Evolutionary conservation across 768 basidiomycete genomes (phyloP).

Genomic region (Xerocomus brunneocitrinus): DNA sequence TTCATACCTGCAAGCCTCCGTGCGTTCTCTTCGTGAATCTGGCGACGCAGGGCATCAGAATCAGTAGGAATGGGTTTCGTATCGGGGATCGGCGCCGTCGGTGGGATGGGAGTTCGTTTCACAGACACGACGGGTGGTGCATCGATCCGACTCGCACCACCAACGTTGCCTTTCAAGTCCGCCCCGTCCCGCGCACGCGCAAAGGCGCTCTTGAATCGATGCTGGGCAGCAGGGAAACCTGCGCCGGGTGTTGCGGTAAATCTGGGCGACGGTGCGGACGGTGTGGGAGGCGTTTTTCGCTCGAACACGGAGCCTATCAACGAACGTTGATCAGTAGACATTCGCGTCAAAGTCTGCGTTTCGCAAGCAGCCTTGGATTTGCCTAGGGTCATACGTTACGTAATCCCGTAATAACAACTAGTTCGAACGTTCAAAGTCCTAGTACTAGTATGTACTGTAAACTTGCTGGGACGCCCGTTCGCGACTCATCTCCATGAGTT

Average conservation of each 20-base stretch:
- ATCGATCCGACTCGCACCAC: constrained; percentile 6
- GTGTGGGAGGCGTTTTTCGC: constrained; percentile 30
- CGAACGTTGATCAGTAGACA: constrained; percentile 23
- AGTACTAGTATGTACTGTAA: too few species aligned
- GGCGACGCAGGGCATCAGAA: constrained; percentile 42
- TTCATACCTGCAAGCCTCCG: constrained; percentile 61
- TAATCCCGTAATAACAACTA: constrained; percentile 4
- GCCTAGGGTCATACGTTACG: constrained; percentile 2
- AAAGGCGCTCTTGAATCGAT: constrained; percentile 63
- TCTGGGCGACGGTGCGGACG: constrained; percentile 21
- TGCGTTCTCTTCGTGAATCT: constrained; percentile 66
- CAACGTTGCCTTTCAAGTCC: constrained; percentile 15
- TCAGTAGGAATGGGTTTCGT: constrained; percentile 18
- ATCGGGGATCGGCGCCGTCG: constrained; percentile 9
- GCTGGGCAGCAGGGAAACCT: constrained; percentile 62
- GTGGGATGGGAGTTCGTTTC: constrained; percentile 5
- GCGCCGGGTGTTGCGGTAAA: constrained; percentile 25
- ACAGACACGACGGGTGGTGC: constrained; percentile 30
- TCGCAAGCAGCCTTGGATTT: too few species aligned
- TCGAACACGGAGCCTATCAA: constrained; percentile 47
- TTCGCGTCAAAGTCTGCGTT: not conserved
- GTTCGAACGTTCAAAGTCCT: too few species aligned
- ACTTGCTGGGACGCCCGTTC: too few species aligned
- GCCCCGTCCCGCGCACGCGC: constrained; percentile 42
- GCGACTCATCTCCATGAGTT: too few species aligned